Evolutionary conservation across 164 flowering plant genomes (phyloP).

Genomic region (Amborella trichopoda): DNA sequence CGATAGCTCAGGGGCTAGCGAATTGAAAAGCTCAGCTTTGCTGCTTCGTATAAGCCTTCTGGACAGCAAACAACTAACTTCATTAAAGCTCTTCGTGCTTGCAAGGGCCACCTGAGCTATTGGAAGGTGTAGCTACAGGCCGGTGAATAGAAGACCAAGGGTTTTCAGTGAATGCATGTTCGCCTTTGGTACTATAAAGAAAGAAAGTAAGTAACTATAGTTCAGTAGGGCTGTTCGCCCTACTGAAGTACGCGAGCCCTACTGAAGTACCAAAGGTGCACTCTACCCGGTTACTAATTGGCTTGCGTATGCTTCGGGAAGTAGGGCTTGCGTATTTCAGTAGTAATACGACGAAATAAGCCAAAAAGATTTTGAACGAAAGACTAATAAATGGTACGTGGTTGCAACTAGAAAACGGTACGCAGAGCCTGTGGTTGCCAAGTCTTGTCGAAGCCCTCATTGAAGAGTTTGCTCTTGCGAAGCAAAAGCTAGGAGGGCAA

Average conservation of each 20-base stretch:
- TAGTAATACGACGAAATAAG: background rate
- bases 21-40: too few relatives aligned
- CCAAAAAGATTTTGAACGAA: background rate
- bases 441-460: too few relatives aligned
- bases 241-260: slow-evolving; percentile 9
- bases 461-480: too few relatives aligned
- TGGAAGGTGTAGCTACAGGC: slow-evolving; percentile 1
- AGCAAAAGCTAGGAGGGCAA: too few relatives aligned
- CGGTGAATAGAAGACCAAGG: slow-evolving; percentile 2
- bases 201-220: background rate
- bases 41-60: too few relatives aligned
- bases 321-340: background rate
- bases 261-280: slow-evolving; percentile 1
- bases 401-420: background rate
- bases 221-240: slow-evolving; percentile 2
- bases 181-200: slow-evolving; percentile 3
- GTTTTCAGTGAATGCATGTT: slow-evolving; percentile 1
- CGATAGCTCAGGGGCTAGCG: too few relatives aligned
- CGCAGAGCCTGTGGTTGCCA: too few relatives aligned
- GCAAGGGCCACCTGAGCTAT: slow-evolving; percentile 4
- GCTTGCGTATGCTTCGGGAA: background rate
- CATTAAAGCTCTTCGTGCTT: background rate
- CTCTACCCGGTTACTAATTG: background rate
- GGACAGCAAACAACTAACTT: too few relatives aligned
- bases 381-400: background rate